phyloP scores from a whole-genome alignment of 768 basidiomycete genomes.

The Kwoniella bestiolae region DNA sequence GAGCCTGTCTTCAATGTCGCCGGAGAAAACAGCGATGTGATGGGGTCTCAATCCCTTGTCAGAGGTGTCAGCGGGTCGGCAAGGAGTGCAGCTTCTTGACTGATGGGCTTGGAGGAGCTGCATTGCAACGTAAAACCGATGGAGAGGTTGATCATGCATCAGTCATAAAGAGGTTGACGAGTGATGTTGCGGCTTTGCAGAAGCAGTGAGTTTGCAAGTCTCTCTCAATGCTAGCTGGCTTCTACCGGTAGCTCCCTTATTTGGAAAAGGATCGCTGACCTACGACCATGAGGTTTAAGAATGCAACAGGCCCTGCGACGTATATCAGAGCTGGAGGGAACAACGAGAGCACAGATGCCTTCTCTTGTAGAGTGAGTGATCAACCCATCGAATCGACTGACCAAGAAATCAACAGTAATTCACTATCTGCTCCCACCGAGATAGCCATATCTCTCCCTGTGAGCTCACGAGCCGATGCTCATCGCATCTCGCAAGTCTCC shows the following conservation, averaged over 20 bases:
- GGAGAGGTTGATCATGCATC: not conserved
- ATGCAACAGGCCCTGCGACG: not conserved
- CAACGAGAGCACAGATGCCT: not conserved
- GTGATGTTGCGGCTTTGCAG: not conserved
- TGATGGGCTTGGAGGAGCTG: not conserved
- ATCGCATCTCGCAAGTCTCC: not conserved
- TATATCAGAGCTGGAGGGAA: not conserved
- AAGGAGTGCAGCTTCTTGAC: not conserved
- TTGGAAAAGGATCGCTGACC: not conserved
- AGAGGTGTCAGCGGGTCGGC: not conserved
- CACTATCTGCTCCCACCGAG: no score
- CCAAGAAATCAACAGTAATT: no score
- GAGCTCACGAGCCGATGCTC: no score
- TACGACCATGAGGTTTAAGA: not conserved
- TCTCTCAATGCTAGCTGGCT: no score
- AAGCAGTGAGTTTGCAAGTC: not conserved
- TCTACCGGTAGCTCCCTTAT: not conserved
- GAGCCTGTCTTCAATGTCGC: not conserved
- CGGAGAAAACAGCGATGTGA: not conserved
- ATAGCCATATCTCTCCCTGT: no score
- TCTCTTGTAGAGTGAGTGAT: not conserved
- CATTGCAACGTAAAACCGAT: not conserved
- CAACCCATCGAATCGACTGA: no score
- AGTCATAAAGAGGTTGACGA: not conserved
- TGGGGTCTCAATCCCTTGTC: not conserved